A percentile compares a stretch with the other conserved stretches of the same genome.
Evolutionary conservation across 805 yeast genomes (phyloP).

Genomic region (Debaryomyces hansenii): DNA sequence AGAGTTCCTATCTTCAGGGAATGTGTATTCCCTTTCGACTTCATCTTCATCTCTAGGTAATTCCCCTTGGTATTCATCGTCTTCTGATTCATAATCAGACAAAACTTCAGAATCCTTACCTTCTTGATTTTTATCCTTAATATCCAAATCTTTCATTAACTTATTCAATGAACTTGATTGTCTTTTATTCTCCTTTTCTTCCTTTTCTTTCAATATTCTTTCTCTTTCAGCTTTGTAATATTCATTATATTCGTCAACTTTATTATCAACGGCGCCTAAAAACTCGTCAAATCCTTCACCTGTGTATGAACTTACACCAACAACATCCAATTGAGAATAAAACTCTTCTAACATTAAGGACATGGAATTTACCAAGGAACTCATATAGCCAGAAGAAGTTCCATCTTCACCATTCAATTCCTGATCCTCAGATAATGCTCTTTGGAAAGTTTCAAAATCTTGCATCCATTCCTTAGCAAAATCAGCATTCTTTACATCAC

Average conservation of each 20-base stretch:
- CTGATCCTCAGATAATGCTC: slow-evolving; percentile 65
- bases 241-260: slow-evolving; percentile 82
- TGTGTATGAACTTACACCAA: slow-evolving; percentile 88
- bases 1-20: slow-evolving; percentile 64
- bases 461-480: slow-evolving; percentile 97
- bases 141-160: slow-evolving; percentile 85
- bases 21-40: slow-evolving; percentile 63
- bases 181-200: slow-evolving; percentile 67
- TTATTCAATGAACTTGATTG: slow-evolving; percentile 70
- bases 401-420: slow-evolving; percentile 63
- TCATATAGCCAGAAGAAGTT: slow-evolving; percentile 85
- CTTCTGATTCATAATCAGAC: slow-evolving; percentile 54
- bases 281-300: slow-evolving; percentile 95
- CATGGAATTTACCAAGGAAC: slow-evolving; percentile 91
- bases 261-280: slow-evolving; percentile 76
- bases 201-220: slow-evolving; percentile 70
- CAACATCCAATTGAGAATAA: slow-evolving; percentile 88
- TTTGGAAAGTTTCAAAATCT: slow-evolving; percentile 90
- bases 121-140: slow-evolving; percentile 38
- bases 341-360: slow-evolving; percentile 95
- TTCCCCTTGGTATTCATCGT: slow-evolving; percentile 48
- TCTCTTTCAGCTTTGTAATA: slow-evolving; percentile 88
- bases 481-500: slow-evolving; percentile 80
- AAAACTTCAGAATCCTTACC: slow-evolving; percentile 47
- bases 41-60: slow-evolving; percentile 48